Conservation (phyloP, 495 filamentous ascomycete genomes). For the Schizothecium vesticola region DNA sequence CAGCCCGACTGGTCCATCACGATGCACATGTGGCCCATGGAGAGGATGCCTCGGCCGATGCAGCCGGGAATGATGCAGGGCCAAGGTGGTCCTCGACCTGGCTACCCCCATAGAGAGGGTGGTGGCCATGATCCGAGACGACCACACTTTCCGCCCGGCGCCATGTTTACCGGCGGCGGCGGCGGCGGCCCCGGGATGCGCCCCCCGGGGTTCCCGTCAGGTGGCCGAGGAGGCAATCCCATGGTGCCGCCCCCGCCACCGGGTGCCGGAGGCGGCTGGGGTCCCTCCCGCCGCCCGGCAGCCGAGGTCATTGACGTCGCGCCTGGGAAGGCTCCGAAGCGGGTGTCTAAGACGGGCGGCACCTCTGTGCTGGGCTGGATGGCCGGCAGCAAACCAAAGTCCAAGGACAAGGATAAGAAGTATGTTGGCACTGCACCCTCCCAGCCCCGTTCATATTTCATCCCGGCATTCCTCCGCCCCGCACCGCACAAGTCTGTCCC, state of each 20-base stretch:
- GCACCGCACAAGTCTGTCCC: slow-evolving; percentile 14
- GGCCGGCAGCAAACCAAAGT: slow-evolving; percentile 28
- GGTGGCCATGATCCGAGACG: background rate
- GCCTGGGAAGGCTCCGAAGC: slow-evolving; percentile 12
- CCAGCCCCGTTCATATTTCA: slow-evolving; percentile 5
- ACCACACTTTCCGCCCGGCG: background rate
- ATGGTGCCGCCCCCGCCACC: slow-evolving; percentile 17
- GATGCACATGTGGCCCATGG: slow-evolving; percentile 97
- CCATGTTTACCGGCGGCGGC: background rate
- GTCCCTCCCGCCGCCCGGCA: background rate
- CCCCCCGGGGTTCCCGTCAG: slow-evolving; percentile 1
- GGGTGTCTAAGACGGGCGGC: background rate
- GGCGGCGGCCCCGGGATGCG: slow-evolving; percentile 10
- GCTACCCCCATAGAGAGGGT: background rate
- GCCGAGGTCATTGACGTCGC: slow-evolving; percentile 14
- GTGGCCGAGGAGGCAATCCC: slow-evolving; percentile 15
- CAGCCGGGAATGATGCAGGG: slow-evolving; percentile 16
- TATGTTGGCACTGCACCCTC: slow-evolving; percentile 18
- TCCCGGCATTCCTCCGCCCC: slow-evolving; percentile 4
- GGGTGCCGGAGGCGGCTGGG: slow-evolving; percentile 4
- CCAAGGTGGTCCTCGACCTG: slow-evolving; percentile 10
- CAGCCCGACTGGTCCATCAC: slow-evolving; percentile 85
- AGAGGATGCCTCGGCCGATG: slow-evolving; percentile 30
- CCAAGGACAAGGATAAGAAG: slow-evolving; percentile 31
- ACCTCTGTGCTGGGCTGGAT: slow-evolving; percentile 36